phyloP scores from a whole-genome alignment of 306 rosid species.

The Urtica urens region DNA sequence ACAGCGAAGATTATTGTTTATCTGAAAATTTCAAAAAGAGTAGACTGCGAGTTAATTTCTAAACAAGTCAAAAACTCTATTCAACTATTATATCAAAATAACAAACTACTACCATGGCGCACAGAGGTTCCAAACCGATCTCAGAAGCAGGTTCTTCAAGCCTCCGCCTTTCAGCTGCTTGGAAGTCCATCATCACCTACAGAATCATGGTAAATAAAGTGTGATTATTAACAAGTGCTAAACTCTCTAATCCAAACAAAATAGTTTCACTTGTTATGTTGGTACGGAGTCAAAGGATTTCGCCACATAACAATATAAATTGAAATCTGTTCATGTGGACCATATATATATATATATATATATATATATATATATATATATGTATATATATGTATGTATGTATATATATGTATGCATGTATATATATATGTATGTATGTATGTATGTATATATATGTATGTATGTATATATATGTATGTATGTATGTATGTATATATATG shows the following conservation, averaged over 20 bases:
- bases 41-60: conserved; percentile 10
- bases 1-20: conserved; percentile 95
- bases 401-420: too few species aligned
- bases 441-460: too few species aligned
- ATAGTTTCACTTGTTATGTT: conserved; percentile 1
- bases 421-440: too few species aligned
- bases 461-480: too few species aligned
- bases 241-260: too few species aligned
- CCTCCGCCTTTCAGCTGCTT: conserved; percentile 85
- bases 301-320: too few species aligned
- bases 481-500: too few species aligned
- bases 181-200: conserved; percentile 97
- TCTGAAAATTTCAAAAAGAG: conserved; percentile 33
- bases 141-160: conserved; percentile 94
- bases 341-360: too few species aligned
- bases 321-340: neutral
- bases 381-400: too few species aligned
- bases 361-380: too few species aligned
- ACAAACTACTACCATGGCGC: conserved; percentile 71
- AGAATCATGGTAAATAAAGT: conserved; percentile 10
- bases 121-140: conserved; percentile 82
- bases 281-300: neutral
- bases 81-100: conserved; percentile 5
- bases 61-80: conserved; percentile 8
- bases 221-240: too few species aligned